These are phyloP conservation scores for Lasiodiplodia sp. DNA, from an alignment of 2,329 filamentous ascomycete species.

Conservation along the genomic window DNA sequence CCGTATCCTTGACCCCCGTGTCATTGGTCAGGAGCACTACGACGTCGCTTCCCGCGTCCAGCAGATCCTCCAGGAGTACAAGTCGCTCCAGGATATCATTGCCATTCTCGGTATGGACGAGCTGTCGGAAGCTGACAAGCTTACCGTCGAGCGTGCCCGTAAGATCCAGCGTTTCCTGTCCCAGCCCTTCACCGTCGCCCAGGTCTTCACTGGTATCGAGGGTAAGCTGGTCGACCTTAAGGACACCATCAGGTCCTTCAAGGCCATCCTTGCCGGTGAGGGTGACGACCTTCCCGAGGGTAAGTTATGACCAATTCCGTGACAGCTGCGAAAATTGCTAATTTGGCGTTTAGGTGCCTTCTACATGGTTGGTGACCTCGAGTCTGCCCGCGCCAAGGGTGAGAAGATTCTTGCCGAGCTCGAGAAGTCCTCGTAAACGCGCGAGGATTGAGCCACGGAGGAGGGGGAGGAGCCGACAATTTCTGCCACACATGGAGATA, in stretches of 20 bases:
- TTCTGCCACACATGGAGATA: constrained; percentile 26
- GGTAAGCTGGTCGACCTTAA: constrained; percentile 97
- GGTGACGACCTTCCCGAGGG: constrained; percentile 94
- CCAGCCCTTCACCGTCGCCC: constrained; percentile 94
- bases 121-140: constrained; percentile 98
- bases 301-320: constrained; percentile 52
- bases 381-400: constrained; percentile 92
- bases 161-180: constrained; percentile 99
- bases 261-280: constrained; percentile 94
- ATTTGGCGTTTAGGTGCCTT: constrained; percentile 63
- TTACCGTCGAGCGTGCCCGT: constrained; percentile 99
- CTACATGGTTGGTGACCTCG: constrained; percentile 99
- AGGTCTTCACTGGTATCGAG: constrained; percentile 93
- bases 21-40: constrained; percentile 99
- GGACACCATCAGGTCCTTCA: constrained; percentile 97
- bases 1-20: constrained; percentile 98
- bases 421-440: constrained; percentile 56
- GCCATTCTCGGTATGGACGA: constrained; percentile 99
- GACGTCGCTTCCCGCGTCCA: constrained; percentile 91
- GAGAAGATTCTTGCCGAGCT: constrained; percentile 99
- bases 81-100: constrained; percentile 99
- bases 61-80: constrained; percentile 99
- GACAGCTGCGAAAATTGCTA: constrained; percentile 30
- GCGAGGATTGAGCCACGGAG: constrained; percentile 11
- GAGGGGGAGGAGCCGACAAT: constrained; percentile 22